Evolutionary conservation across 495 filamentous ascomycete genomes (phyloP).

Genomic region (Xeromyces bisporus): DNA sequence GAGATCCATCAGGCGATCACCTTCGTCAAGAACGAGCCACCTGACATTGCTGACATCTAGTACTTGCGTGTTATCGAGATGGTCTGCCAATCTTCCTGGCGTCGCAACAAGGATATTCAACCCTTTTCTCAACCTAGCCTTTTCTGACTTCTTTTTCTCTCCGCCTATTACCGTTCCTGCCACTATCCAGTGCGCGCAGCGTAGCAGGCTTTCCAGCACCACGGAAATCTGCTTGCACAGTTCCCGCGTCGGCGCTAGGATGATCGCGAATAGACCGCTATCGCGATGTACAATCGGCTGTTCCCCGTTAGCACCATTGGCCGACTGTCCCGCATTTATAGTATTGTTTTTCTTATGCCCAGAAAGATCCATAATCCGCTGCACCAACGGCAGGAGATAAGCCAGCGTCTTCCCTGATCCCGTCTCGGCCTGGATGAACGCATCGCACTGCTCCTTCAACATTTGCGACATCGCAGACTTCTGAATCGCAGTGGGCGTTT

Average conservation of each 20-base stretch:
- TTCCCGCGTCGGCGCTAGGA: conserved; percentile 84
- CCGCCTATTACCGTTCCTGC: conserved; percentile 85
- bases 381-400: conserved; percentile 79
- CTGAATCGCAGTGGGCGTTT: conserved; percentile 87
- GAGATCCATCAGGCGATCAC: conserved; percentile 90
- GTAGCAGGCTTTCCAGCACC: conserved; percentile 65
- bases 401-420: conserved; percentile 94
- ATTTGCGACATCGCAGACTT: conserved; percentile 67
- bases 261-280: conserved; percentile 81
- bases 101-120: conserved; percentile 92
- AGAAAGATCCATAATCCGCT: conserved; percentile 67
- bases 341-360: conserved; percentile 10
- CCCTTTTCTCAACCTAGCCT: conserved; percentile 79
- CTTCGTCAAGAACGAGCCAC: conserved; percentile 91
- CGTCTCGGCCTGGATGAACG: conserved; percentile 92
- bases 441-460: conserved; percentile 68
- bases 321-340: conserved; percentile 14
- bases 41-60: conserved; percentile 76
- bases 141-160: conserved; percentile 94
- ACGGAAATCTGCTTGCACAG: conserved; percentile 80
- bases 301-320: conserved; percentile 12
- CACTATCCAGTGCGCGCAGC: conserved; percentile 79
- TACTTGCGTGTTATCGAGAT: conserved; percentile 77
- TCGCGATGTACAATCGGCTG: conserved; percentile 45
- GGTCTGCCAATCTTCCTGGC: conserved; percentile 76